These are phyloP conservation scores for Arxiozyma heterogenica DNA, from an alignment of 1,139 yeast genomes.

Conservation along the genomic window DNA sequence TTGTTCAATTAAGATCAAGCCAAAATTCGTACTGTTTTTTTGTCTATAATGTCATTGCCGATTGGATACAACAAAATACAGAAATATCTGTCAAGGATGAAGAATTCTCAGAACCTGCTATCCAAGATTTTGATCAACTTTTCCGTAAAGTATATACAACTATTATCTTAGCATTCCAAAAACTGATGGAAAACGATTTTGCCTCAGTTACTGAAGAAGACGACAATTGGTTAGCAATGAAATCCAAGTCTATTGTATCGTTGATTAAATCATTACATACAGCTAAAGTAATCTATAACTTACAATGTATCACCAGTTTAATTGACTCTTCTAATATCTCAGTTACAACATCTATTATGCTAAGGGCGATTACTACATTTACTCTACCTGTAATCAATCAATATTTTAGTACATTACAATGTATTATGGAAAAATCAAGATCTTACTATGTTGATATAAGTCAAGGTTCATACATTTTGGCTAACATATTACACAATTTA, in stretches of 20 bases:
- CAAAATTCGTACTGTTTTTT: constrained; percentile 33
- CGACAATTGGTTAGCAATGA: constrained; percentile 53
- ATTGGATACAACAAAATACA: constrained; percentile 18
- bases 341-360: constrained; percentile 25
- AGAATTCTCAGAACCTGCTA: constrained; percentile 10
- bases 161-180: constrained; percentile 61
- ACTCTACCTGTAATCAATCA: constrained; percentile 50
- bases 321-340: constrained; percentile 33
- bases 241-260: constrained; percentile 39
- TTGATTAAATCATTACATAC: constrained; percentile 35
- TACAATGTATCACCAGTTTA: constrained; percentile 31
- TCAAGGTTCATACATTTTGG: constrained; percentile 52
- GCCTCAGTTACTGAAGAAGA: constrained; percentile 40
- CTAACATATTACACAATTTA: constrained; percentile 48
- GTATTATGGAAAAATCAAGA: constrained; percentile 37
- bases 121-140: constrained; percentile 39
- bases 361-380: constrained; percentile 42
- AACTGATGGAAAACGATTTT: constrained; percentile 35
- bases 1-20: constrained; percentile 28
- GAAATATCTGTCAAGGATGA: not conserved
- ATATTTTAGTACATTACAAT: constrained; percentile 40
- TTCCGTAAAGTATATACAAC: constrained; percentile 50
- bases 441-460: constrained; percentile 44
- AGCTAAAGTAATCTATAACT: constrained; percentile 24
- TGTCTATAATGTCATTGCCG: constrained; percentile 43